Base-by-base conservation (phyloP, 169 alveolate species). In the Plasmodium gonderi region DNA sequence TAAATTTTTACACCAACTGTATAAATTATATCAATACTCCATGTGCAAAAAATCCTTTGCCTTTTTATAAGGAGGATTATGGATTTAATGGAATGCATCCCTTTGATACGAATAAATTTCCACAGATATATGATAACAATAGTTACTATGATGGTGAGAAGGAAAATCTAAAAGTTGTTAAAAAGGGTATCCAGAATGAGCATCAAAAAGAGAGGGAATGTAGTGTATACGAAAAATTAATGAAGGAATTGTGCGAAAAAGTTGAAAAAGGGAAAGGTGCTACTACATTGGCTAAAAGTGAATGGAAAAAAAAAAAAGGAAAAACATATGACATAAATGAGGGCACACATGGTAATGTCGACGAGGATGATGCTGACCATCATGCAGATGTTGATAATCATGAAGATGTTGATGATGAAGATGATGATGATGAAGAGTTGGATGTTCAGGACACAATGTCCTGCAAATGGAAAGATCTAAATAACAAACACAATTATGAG, bases 1-100 rank as follows among this genome's bases (percentile, higher is more conserved):
- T 80, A 12, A 80, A 80, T 9, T 80, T 80, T 17, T 64, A 64
- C 38, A 80, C 80, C 11, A 80, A 80, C 64, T 80, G 49, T 49
- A 51, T 60, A 31, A 80, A 80, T 80, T 64, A 64, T 49, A 65
- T 80, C 31, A 80, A 65, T n/a, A 60, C 72, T 36, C 91, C 79
- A 7, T 42, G 26, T 47, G 31, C 3, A 11, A 29, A n/a, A 36
- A 67, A 44, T 38, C 45, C 40, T 20, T 36, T 60, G 4, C 72
- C 91, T 9, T 64, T 20, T 64, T 26, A 12, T 40, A 31, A 65
- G 17, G 49, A 80, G 4, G 20, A 3, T n/a, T 38, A 40, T 26
- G 45, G 49, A 65, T 68, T 47, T 20, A 72, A 40, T 12, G 44
- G 29, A 47, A 33, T 68, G 2, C 6, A 51, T 26, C n/a, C 60